Evolutionary conservation across 495 filamentous ascomycete species (phyloP).

Genomic region (Cryomyces antarcticus): DNA sequence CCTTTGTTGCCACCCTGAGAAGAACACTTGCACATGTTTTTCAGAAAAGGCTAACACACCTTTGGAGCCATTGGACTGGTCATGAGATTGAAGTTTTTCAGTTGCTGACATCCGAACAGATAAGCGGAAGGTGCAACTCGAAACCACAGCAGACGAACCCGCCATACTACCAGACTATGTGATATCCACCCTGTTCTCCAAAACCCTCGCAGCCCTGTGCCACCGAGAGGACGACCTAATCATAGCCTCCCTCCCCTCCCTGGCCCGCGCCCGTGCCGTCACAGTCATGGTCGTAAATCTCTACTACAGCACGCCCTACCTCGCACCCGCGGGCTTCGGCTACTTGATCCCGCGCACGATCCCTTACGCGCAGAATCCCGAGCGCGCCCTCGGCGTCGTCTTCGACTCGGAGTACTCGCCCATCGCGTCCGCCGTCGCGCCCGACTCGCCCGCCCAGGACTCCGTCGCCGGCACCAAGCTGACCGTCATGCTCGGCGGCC

Average conservation of each 20-base stretch:
- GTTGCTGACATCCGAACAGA: neutral
- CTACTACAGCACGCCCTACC: conserved; percentile 44
- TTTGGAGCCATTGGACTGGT: no score
- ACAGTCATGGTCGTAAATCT: conserved; percentile 87
- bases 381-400: conserved; percentile 70
- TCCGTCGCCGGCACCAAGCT: conserved; percentile 54
- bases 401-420: conserved; percentile 57
- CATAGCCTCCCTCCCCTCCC: conserved; percentile 15
- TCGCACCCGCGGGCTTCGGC: conserved; percentile 63
- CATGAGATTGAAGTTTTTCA: neutral
- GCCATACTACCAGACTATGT: conserved; percentile 27
- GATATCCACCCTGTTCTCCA: conserved; percentile 47
- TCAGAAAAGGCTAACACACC: no score
- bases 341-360: conserved; percentile 69
- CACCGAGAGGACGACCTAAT: neutral
- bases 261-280: conserved; percentile 38
- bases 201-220: conserved; percentile 24
- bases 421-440: conserved; percentile 1
- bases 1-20: no score
- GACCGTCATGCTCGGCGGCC: conserved; percentile 88
- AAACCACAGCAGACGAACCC: conserved; percentile 11
- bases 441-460: conserved; percentile 7
- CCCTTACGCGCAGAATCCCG: conserved; percentile 52
- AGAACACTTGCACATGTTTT: no score
- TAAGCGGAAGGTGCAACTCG: neutral